Base-by-base conservation (phyloP, 2,329 filamentous ascomycete genomes). In the Amauroascus verrucosus region DNA sequence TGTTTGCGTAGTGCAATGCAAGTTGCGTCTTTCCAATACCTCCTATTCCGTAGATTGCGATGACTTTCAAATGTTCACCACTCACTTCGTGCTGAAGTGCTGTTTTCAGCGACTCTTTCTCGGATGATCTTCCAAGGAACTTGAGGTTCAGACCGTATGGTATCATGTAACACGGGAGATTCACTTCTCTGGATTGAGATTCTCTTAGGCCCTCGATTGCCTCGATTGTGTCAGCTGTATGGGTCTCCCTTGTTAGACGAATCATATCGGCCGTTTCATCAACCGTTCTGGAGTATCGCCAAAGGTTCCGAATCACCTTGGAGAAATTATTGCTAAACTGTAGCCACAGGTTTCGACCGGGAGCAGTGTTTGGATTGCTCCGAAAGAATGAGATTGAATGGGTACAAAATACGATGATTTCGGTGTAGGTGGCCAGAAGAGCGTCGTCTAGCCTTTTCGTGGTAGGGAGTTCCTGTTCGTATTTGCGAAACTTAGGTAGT, bases 11-110 rank as follows among this genome's bases (percentile, higher is more conserved):
- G 28, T 57, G 37, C 16, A 60, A 37, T 13, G 58, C 56, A 38
- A 60, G 50, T 49, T 60, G 58, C 28, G 56, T 57, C 49, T 60
- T 59, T 24, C 59, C 59, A 18, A 59, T 48, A 33, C 59, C 59
- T 22, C 58, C 59, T 20, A 59, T 41, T 16, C 59, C 59, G 14
- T 54, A 46, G 11, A 60, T 48, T 26, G 32, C 53, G 18, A 52
- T 43, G n/a, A 48, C 43, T 30, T 13, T 56, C 24, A 35, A 14
- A 16, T 13, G 4, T 16, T 55, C 32, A 18, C 11, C 2, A 13
- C n/a, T 20, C 18, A 3, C 22, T 38, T 47, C 20, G 1, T 43
- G 48, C 11, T 53, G 9, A n/a, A 55, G 48, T 2, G 7, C 16
- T 30, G 22, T 30, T 14, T 35, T 41, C 5, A 55, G 13, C 8